These are phyloP conservation scores for Quercus alba DNA, from an alignment of 306 rosid species.

Conservation along the genomic window DNA sequence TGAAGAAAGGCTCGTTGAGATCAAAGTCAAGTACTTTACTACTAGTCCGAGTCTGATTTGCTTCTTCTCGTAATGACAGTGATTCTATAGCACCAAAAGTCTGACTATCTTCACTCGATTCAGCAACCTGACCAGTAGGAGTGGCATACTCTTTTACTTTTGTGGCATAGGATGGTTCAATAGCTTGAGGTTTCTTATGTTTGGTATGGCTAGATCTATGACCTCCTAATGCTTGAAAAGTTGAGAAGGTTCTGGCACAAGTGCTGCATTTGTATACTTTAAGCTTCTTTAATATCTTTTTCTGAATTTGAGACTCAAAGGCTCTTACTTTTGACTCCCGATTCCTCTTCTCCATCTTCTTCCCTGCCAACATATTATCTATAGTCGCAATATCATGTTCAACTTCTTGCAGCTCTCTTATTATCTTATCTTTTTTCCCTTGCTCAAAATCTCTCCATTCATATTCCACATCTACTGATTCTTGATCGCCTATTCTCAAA, in stretches of 20 bases:
- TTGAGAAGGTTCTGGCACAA: neutral
- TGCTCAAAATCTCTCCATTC: neutral
- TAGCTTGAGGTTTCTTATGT: neutral
- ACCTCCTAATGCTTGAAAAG: neutral
- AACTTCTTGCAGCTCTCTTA: neutral
- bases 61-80: neutral
- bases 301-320: neutral
- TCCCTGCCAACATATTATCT: neutral
- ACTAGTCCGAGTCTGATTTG: neutral
- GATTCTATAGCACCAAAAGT: neutral
- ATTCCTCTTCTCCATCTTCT: neutral
- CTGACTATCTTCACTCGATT: neutral
- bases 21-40: neutral
- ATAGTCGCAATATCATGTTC: neutral
- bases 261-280: neutral
- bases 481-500: neutral
- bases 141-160: too few relatives aligned
- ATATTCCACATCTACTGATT: neutral
- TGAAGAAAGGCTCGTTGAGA: neutral
- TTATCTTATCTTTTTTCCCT: neutral
- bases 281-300: neutral
- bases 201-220: neutral
- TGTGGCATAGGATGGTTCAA: too few relatives aligned
- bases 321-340: neutral
- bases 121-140: too few relatives aligned